Evolutionary conservation across 257 asterid species (phyloP).

Genomic region (Plectranthus barbatus): DNA sequence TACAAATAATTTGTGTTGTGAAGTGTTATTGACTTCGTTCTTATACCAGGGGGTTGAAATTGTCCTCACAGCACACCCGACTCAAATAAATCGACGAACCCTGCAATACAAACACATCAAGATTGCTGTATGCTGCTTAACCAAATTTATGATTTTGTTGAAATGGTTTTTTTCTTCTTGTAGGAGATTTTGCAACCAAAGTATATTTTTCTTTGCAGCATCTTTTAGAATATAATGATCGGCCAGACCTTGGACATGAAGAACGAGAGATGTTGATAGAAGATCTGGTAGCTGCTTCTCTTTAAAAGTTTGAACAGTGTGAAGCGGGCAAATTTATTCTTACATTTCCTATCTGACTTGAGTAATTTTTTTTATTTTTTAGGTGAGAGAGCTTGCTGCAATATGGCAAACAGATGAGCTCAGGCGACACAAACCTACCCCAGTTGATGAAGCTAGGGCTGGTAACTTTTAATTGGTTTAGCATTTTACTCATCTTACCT

Average conservation of each 20-base stretch:
- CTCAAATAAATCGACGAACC: slow-evolving; percentile 90
- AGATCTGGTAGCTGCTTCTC: slow-evolving; percentile 64
- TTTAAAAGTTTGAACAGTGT: background rate
- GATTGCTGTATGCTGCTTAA: slow-evolving; percentile 55
- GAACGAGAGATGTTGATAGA: slow-evolving; percentile 88
- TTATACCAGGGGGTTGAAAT: slow-evolving; percentile 76
- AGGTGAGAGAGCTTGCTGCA: slow-evolving; percentile 93
- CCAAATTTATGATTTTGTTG: background rate
- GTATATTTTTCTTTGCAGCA: slow-evolving; percentile 43
- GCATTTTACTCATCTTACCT: background rate
- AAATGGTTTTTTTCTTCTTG: background rate
- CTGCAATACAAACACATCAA: slow-evolving; percentile 92
- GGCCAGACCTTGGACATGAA: slow-evolving; percentile 82
- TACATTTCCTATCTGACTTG: background rate
- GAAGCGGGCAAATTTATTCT: background rate
- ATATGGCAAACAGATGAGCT: slow-evolving; percentile 99
- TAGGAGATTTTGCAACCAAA: background rate
- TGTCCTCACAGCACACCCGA: slow-evolving; percentile 98
- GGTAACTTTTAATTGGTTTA: slow-evolving; percentile 36
- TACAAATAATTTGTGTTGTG: background rate
- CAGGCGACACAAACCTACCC: slow-evolving; percentile 95
- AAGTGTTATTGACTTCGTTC: slow-evolving; percentile 6
- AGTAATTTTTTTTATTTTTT: slow-evolving; percentile 9
- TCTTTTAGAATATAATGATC: slow-evolving; percentile 80
- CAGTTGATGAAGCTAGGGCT: slow-evolving; percentile 99